Evolutionary conservation across 768 basidiomycete genomes (phyloP).

Genomic region (Termitomyces sp.): DNA sequence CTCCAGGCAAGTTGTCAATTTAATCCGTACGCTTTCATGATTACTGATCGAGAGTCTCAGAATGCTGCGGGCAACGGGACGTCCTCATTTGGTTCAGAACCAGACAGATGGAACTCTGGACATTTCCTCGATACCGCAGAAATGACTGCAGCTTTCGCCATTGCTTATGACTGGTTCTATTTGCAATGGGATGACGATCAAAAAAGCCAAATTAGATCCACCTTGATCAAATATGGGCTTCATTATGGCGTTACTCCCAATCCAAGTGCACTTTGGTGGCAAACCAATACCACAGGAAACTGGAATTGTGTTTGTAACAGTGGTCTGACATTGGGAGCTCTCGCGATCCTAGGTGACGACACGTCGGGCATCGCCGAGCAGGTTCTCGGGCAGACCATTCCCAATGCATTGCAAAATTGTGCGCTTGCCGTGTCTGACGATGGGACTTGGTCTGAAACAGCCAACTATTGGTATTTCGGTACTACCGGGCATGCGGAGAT

Average conservation of each 20-base stretch:
- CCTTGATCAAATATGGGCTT: constrained; percentile 80
- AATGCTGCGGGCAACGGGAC: constrained; percentile 76
- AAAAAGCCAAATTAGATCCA: constrained; percentile 62
- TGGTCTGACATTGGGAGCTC: constrained; percentile 84
- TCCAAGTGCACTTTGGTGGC: constrained; percentile 76
- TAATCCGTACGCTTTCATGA: not conserved
- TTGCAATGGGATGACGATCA: constrained; percentile 46
- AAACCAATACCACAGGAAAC: constrained; percentile 70
- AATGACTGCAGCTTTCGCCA: constrained; percentile 82
- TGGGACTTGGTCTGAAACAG: constrained; percentile 92
- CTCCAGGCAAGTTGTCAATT: constrained; percentile 58
- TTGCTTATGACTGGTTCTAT: constrained; percentile 97
- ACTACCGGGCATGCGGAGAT: constrained; percentile 90
- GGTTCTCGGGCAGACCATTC: constrained; percentile 65
- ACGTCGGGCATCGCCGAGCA: constrained; percentile 66
- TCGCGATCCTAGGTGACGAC: constrained; percentile 88
- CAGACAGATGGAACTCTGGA: constrained; percentile 76
- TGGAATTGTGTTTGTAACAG: constrained; percentile 99
- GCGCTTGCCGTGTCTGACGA: constrained; percentile 59
- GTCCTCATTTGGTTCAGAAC: constrained; percentile 60
- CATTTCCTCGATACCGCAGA: constrained; percentile 97
- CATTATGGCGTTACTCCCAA: constrained; percentile 54
- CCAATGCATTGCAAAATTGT: constrained; percentile 80
- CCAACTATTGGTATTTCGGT: constrained; percentile 96
- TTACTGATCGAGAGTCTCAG: constrained; percentile 30